These are phyloP conservation scores for Naematelia encephala DNA, from an alignment of 768 basidiomycete species.

Conservation along the genomic window DNA sequence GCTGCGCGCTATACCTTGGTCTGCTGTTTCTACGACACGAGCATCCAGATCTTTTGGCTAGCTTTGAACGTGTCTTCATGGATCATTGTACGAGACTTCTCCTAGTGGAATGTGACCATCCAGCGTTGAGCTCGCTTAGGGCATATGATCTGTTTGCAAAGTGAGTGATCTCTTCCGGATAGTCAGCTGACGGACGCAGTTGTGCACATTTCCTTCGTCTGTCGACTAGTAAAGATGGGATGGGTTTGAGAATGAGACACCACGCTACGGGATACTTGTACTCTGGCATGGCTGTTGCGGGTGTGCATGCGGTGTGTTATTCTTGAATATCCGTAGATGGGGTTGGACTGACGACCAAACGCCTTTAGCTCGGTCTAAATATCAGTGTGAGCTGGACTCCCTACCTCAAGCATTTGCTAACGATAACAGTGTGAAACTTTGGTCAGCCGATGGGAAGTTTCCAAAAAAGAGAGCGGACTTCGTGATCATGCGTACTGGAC, in stretches of 20 bases:
- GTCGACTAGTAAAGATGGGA: background rate
- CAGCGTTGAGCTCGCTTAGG: slow-evolving; percentile 20
- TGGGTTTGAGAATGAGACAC: slow-evolving; percentile 8
- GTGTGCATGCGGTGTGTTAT: slow-evolving; percentile 24
- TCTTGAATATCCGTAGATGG: too few species aligned
- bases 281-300: slow-evolving; percentile 21
- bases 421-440: slow-evolving; percentile 13
- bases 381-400: slow-evolving; percentile 13
- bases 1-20: slow-evolving; percentile 18
- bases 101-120: slow-evolving; percentile 20
- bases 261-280: slow-evolving; percentile 18
- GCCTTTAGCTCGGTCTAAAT: too few species aligned
- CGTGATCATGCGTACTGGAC: slow-evolving; percentile 22
- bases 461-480: slow-evolving; percentile 14
- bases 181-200: background rate
- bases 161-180: slow-evolving; percentile 6
- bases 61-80: slow-evolving; percentile 17
- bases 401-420: background rate
- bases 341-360: too few species aligned
- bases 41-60: slow-evolving; percentile 12
- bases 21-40: slow-evolving; percentile 13
- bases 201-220: slow-evolving; percentile 13
- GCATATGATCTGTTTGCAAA: slow-evolving; percentile 16
- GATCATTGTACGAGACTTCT: slow-evolving; percentile 17
- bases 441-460: slow-evolving; percentile 15